phyloP scores from a whole-genome alignment of 1,284 basidiomycete genomes.

The Tylopilus sp. region DNA sequence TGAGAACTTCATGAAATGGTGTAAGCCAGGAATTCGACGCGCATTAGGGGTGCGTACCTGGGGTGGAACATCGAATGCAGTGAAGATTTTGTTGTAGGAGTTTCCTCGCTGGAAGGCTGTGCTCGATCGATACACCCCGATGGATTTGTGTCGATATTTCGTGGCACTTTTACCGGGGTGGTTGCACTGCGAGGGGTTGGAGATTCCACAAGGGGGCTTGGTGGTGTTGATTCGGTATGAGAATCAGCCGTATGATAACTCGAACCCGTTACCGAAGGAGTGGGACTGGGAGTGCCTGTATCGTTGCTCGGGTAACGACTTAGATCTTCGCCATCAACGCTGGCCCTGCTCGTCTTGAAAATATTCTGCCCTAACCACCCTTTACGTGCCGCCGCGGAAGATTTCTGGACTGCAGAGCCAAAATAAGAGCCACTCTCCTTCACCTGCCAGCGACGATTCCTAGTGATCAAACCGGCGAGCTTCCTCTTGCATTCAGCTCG shows the following conservation, averaged over 20 bases:
- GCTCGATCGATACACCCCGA: background rate
- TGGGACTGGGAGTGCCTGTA: background rate
- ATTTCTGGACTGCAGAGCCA: slow-evolving; percentile 8
- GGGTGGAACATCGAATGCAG: slow-evolving; percentile 7
- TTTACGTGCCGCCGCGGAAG: background rate
- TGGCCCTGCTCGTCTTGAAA: background rate
- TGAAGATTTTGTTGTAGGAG: slow-evolving; percentile 7
- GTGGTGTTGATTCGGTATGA: slow-evolving; percentile 4
- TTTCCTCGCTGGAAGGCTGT: slow-evolving; percentile 12
- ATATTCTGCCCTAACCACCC: background rate
- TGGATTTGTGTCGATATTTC: slow-evolving; percentile 1
- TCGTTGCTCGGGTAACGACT: background rate
- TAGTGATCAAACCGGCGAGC: slow-evolving; percentile 16
- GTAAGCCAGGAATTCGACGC: slow-evolving; percentile 4
- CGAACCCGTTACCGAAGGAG: background rate
- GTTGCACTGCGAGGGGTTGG: slow-evolving; percentile 8
- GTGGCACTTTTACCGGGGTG: background rate
- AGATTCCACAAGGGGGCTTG: slow-evolving; percentile 12
- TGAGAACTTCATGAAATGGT: slow-evolving; percentile 7
- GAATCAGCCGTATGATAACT: slow-evolving; percentile 19
- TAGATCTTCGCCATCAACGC: background rate
- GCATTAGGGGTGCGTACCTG: slow-evolving; percentile 10
- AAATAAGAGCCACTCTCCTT: slow-evolving; percentile 15
- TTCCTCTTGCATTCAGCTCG: slow-evolving; percentile 13
- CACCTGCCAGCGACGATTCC: slow-evolving; percentile 9